phyloP scores from a whole-genome alignment of 495 filamentous ascomycete genomes.

The Achaetomiella virescens region DNA sequence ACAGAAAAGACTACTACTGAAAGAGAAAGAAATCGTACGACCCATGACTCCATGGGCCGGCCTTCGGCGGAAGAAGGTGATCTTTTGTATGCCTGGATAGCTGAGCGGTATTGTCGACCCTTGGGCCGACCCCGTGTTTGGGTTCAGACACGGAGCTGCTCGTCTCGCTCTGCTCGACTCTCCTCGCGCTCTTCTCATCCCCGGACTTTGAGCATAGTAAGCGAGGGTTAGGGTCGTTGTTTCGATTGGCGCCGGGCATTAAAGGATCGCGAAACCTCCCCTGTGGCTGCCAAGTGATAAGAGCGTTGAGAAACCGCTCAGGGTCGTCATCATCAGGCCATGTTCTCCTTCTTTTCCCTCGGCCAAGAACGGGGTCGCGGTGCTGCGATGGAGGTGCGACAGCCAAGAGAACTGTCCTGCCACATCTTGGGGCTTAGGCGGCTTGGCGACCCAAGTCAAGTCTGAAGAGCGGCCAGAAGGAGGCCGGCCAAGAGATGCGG shows the following conservation, averaged over 20 bases:
- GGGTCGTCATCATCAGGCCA: background rate
- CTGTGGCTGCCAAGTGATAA: background rate
- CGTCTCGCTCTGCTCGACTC: background rate
- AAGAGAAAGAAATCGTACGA: constrained; percentile 16
- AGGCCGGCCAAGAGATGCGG: background rate
- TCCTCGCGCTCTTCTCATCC: background rate
- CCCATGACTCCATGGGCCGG: background rate
- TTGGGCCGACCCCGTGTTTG: background rate
- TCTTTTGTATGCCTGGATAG: constrained; percentile 2
- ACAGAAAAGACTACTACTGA: constrained; percentile 6
- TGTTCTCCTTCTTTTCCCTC: no score
- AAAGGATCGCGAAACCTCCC: no score
- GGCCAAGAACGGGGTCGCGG: constrained; percentile 3
- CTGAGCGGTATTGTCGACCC: background rate
- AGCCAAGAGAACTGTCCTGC: constrained; percentile 1
- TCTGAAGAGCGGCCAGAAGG: background rate
- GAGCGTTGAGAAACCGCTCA: no score
- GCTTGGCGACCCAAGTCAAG: background rate
- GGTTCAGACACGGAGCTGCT: background rate
- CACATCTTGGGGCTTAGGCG: background rate
- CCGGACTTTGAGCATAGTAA: background rate
- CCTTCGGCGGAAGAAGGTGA: background rate
- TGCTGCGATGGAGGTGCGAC: background rate
- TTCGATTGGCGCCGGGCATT: no score
- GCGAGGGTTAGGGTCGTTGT: background rate